Evolutionary conservation across 2,329 filamentous ascomycete genomes (phyloP), one percentile per base, ranked within the genome.

Genomic region (Kalaharituber pfeilii): DNA sequence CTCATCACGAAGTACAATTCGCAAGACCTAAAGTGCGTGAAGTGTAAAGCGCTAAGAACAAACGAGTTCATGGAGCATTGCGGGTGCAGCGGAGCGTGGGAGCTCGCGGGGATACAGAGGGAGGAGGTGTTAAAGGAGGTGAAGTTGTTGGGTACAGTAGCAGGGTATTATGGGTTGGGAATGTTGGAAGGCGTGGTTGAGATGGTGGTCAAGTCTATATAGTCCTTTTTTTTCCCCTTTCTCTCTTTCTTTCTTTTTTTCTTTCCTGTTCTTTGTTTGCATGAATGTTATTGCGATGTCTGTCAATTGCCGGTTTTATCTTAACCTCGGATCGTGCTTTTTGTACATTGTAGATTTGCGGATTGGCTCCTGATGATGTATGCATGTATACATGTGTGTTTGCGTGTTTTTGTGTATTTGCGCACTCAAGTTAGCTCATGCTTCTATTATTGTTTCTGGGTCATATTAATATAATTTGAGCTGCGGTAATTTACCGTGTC

Each of bases 11-110:
- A 83, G 63, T 98, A 93, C 88, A 75, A 80, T 59, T 85, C 82
- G 29, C 89, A 96, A 70, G 91, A 98, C 67, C 69, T 96, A 55
- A 86, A 86, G 69, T 98, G 91, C 61, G 66, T 65, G 27, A 74
- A 76, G 56, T 84, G 80, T 67, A 78, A 76, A 28, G 86, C 86
- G 62, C 69, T 94, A 36, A 73, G 86, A 65, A 75, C 85, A 39
- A 96, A 94, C 66, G 89, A 95, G 65, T 93, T 96, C 63, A 87
- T 91, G 80, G 89, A 95, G 67, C 88, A 96, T 68, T 98, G 93
- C 69, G 83, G 81, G 9, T 98, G 91, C 72, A 86, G 85, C 57
- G 91, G 91, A 2, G 76, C 77, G 56, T 98, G 91, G 91, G 75
- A 47, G 42, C 15, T 74, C 18, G 79, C 79, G 60, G 85, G 80